A percentile compares a stretch with the other conserved stretches of the same genome.
phyloP scores from a whole-genome alignment of 73 alveolate species.

The Tetrahymena elliotti region DNA sequence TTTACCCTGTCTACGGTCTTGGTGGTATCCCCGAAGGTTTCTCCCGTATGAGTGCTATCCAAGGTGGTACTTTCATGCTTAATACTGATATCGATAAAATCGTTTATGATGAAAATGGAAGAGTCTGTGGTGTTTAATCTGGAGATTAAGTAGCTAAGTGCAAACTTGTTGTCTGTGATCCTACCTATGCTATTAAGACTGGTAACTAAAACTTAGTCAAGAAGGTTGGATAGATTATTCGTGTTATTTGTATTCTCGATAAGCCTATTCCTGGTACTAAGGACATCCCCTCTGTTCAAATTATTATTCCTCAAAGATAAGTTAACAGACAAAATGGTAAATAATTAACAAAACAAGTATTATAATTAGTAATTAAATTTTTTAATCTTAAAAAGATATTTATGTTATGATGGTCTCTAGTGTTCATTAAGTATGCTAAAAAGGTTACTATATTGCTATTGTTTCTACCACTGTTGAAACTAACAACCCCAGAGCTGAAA shows the following conservation, averaged over 20 bases:
- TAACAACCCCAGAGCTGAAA: conserved; percentile 52
- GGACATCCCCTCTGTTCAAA: conserved; percentile 84
- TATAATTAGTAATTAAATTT: background rate
- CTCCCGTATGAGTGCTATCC: conserved; percentile 93
- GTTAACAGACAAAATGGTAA: conserved; percentile 60
- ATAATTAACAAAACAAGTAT: conserved; percentile 50
- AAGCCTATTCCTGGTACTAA: conserved; percentile 96
- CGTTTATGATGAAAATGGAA: conserved; percentile 81
- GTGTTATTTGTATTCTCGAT: conserved; percentile 91
- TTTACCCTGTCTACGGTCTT: conserved; percentile 97
- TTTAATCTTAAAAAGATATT: conserved; percentile 25
- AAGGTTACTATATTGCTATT: conserved; percentile 78
- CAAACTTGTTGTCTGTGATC: conserved; percentile 92
- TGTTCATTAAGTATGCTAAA: conserved; percentile 52
- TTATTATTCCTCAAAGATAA: conserved; percentile 94
- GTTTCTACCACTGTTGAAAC: conserved; percentile 82
- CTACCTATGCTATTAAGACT: conserved; percentile 76
- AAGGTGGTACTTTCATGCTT: conserved; percentile 97
- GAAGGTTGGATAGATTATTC: conserved; percentile 77
- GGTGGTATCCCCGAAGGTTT: conserved; percentile 98
- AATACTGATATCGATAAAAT: conserved; percentile 93
- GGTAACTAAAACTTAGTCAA: conserved; percentile 41
- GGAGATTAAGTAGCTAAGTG: conserved; percentile 80
- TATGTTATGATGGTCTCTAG: conserved; percentile 45
- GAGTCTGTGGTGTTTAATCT: conserved; percentile 69